phyloP scores from a whole-genome alignment of 768 basidiomycete species.

The Naganishia antarctica region DNA sequence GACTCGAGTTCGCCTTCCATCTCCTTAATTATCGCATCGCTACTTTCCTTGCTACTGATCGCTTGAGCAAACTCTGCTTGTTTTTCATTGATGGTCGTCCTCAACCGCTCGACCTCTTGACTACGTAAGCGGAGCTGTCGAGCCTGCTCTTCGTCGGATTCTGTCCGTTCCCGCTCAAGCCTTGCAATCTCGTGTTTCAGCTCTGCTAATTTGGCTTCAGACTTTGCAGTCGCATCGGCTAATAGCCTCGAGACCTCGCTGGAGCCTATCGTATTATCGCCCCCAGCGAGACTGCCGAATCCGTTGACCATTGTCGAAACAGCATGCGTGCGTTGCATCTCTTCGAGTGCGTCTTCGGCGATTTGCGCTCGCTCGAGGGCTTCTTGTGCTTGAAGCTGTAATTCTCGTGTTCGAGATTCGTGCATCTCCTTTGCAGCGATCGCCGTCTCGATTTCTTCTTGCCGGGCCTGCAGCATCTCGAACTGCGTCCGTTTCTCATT shows the following conservation, averaged over 20 bases:
- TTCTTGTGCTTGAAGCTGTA: slow-evolving; percentile 81
- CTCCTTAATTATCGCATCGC: slow-evolving; percentile 59
- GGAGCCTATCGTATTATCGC: slow-evolving; percentile 19
- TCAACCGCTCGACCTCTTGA: slow-evolving; percentile 70
- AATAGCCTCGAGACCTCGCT: slow-evolving; percentile 58
- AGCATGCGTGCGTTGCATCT: slow-evolving; percentile 41
- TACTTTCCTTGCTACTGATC: slow-evolving; percentile 51
- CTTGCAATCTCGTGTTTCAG: slow-evolving; percentile 60
- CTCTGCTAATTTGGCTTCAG: slow-evolving; percentile 70
- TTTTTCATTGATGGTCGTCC: slow-evolving; percentile 59
- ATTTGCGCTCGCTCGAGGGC: slow-evolving; percentile 59
- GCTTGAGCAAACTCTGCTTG: slow-evolving; percentile 60
- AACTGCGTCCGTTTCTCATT: slow-evolving; percentile 75
- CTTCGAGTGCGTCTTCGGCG: slow-evolving; percentile 61
- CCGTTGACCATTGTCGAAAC: background rate
- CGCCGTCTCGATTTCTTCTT: slow-evolving; percentile 82
- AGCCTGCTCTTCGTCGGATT: slow-evolving; percentile 85
- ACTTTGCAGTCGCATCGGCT: slow-evolving; percentile 67
- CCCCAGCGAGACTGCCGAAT: background rate
- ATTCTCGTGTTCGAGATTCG: slow-evolving; percentile 72
- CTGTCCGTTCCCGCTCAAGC: slow-evolving; percentile 76
- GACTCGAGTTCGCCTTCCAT: slow-evolving; percentile 48
- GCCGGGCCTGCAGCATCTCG: slow-evolving; percentile 76
- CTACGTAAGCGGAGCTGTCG: slow-evolving; percentile 72
- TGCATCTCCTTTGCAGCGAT: slow-evolving; percentile 69